phyloP scores from a whole-genome alignment of 192 early-diverging fungal genomes.

The Coemansia sp. region DNA sequence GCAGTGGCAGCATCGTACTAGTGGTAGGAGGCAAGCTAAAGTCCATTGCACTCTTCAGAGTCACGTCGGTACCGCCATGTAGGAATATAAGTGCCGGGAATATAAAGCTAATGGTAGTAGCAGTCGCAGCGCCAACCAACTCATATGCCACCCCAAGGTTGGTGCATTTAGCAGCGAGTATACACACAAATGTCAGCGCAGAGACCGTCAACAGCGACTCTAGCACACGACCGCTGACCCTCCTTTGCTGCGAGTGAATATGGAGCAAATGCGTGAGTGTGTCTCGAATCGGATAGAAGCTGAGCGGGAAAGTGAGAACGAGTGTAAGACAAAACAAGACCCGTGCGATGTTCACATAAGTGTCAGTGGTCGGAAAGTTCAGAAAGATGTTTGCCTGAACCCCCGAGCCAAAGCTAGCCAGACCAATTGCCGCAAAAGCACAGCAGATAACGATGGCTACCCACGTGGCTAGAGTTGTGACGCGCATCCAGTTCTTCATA shows the following conservation, averaged over 20 bases:
- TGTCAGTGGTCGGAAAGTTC: constrained; percentile 60
- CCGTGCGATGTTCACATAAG: constrained; percentile 59
- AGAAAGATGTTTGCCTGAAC: constrained; percentile 61
- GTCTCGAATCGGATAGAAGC: constrained; percentile 46
- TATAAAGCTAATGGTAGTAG: constrained; percentile 41
- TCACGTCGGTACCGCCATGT: constrained; percentile 38
- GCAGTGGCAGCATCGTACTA: neutral
- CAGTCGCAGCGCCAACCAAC: constrained; percentile 33
- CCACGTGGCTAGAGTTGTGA: constrained; percentile 53
- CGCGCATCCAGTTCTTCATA: constrained; percentile 51
- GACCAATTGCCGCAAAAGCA: constrained; percentile 62
- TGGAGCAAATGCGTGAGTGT: constrained; percentile 37
- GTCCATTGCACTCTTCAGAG: neutral
- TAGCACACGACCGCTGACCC: constrained; percentile 6
- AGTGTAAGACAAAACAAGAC: constrained; percentile 59
- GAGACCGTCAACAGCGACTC: constrained; percentile 27
- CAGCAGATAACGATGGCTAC: constrained; percentile 55
- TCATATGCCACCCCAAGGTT: constrained; percentile 45
- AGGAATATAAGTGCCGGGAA: constrained; percentile 33
- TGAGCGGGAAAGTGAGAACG: constrained; percentile 56
- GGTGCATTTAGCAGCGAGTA: constrained; percentile 15
- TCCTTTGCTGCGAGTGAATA: constrained; percentile 26
- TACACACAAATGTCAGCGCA: constrained; percentile 19
- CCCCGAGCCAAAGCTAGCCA: constrained; percentile 59
- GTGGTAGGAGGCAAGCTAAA: neutral